Evolutionary conservation across 805 yeast species (phyloP).

Genomic region (Metschnikowia orientalis): DNA sequence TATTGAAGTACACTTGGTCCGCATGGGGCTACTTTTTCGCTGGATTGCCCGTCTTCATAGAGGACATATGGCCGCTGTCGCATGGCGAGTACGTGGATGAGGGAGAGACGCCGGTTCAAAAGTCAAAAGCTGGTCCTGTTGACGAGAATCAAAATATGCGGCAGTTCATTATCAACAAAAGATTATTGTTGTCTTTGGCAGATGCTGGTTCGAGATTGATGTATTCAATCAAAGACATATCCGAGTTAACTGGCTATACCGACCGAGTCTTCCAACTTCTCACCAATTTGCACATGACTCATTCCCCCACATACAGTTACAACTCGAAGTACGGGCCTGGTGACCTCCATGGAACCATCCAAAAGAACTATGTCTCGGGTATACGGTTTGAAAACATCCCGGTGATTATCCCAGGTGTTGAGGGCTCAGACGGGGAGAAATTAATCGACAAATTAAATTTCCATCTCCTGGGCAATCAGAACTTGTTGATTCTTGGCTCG

Average conservation of each 20-base stretch:
- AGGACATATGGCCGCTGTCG: slow-evolving; percentile 38
- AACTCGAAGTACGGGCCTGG: slow-evolving; percentile 42
- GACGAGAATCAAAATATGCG: slow-evolving; percentile 66
- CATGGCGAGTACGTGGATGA: slow-evolving; percentile 19
- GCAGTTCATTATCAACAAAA: slow-evolving; percentile 83
- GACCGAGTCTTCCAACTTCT: slow-evolving; percentile 76
- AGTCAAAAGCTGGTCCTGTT: slow-evolving; percentile 17
- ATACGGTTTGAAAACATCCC: slow-evolving; percentile 79
- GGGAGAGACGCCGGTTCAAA: slow-evolving; percentile 13
- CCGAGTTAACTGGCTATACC: slow-evolving; percentile 88
- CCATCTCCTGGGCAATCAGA: slow-evolving; percentile 56
- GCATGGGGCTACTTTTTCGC: slow-evolving; percentile 92
- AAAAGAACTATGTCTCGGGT: slow-evolving; percentile 65
- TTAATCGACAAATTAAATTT: slow-evolving; percentile 58
- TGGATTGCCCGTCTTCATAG: slow-evolving; percentile 79
- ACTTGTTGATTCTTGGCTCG: slow-evolving; percentile 75
- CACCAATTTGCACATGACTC: slow-evolving; percentile 77
- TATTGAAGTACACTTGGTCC: slow-evolving; percentile 90
- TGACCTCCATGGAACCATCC: slow-evolving; percentile 76
- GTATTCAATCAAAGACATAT: slow-evolving; percentile 90
- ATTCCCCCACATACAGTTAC: slow-evolving; percentile 54
- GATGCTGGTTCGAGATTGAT: slow-evolving; percentile 93
- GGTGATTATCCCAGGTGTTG: slow-evolving; percentile 66
- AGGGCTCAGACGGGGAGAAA: slow-evolving; percentile 58
- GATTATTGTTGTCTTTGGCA: slow-evolving; percentile 84